Conservation (phyloP, 1,284 basidiomycete species). For the Malassezia japonica region DNA sequence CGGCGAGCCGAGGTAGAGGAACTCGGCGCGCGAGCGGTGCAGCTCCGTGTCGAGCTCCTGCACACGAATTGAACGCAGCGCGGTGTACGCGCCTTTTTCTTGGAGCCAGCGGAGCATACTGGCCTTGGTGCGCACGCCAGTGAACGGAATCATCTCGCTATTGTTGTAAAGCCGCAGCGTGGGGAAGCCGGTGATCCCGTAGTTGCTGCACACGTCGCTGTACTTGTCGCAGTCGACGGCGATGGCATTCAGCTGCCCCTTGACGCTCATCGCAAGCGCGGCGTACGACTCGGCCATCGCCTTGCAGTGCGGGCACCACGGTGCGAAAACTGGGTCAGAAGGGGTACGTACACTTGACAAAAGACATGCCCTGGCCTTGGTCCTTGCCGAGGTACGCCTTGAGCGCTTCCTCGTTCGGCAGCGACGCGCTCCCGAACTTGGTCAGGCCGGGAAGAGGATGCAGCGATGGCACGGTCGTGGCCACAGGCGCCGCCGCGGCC, state of each 20-base stretch:
- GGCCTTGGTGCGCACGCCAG: conserved; percentile 28
- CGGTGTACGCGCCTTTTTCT: conserved; percentile 26
- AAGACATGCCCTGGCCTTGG: conserved; percentile 30
- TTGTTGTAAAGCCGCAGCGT: conserved; percentile 33
- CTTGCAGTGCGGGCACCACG: conserved; percentile 46
- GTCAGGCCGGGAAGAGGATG: conserved; percentile 16
- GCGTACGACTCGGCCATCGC: conserved; percentile 37
- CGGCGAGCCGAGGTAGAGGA: conserved; percentile 29
- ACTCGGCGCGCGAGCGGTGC: background rate
- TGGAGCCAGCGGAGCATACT: conserved; percentile 38
- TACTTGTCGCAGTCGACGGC: conserved; percentile 42
- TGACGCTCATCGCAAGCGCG: conserved; percentile 25
- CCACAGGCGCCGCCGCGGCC: background rate
- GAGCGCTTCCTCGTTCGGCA: conserved; percentile 26
- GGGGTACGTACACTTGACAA: conserved; percentile 35
- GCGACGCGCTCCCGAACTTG: conserved; percentile 24
- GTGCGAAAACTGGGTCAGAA: conserved; percentile 26
- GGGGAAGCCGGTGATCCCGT: conserved; percentile 30
- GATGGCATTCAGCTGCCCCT: conserved; percentile 36
- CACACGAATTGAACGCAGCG: conserved; percentile 20
- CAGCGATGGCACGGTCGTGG: conserved; percentile 1
- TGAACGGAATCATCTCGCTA: conserved; percentile 29
- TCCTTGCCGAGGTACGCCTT: conserved; percentile 26
- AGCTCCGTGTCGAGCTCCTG: conserved; percentile 16
- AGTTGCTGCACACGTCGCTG: conserved; percentile 24